Conservation (phyloP, 225 moss, liverwort and hornwort species). For the Bryoerythrophyllum caledonicum region DNA sequence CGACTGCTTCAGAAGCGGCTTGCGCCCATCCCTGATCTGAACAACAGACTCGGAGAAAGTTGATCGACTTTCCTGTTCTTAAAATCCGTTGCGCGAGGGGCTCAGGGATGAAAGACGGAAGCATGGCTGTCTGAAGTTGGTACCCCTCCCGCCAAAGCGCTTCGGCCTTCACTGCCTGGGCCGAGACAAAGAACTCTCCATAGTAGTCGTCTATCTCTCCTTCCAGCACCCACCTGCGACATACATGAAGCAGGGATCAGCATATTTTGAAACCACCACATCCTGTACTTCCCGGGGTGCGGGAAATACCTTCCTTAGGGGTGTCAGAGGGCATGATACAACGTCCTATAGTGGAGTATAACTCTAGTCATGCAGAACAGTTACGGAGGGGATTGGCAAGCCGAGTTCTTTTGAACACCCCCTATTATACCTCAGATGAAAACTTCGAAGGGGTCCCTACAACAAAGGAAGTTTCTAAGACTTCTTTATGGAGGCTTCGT, state of each 20-base stretch:
- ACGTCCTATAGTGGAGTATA: too few relatives aligned
- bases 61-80: slow-evolving; percentile 98
- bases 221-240: slow-evolving; percentile 89
- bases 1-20: slow-evolving; percentile 90
- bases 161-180: slow-evolving; percentile 95
- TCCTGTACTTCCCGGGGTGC: too few relatives aligned
- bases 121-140: slow-evolving; percentile 92
- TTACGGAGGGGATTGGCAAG: too few relatives aligned
- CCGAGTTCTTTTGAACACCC: too few relatives aligned
- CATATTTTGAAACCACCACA: background rate
- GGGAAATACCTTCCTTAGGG: background rate
- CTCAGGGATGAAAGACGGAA: slow-evolving; percentile 97
- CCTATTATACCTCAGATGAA: too few relatives aligned
- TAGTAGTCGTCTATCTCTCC: slow-evolving; percentile 96
- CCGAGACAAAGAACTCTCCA: slow-evolving; percentile 95
- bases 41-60: slow-evolving; percentile 95
- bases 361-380: too few relatives aligned
- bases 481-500: too few relatives aligned
- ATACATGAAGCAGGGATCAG: slow-evolving; percentile 21
- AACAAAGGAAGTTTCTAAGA: too few relatives aligned
- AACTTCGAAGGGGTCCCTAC: too few relatives aligned
- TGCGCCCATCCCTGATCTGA: slow-evolving; percentile 96
- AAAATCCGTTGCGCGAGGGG: slow-evolving; percentile 93
- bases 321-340: too few relatives aligned
- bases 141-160: slow-evolving; percentile 98